Conservation (phyloP, 2,329 filamentous ascomycete genomes). For the Arthroderma sp. region DNA sequence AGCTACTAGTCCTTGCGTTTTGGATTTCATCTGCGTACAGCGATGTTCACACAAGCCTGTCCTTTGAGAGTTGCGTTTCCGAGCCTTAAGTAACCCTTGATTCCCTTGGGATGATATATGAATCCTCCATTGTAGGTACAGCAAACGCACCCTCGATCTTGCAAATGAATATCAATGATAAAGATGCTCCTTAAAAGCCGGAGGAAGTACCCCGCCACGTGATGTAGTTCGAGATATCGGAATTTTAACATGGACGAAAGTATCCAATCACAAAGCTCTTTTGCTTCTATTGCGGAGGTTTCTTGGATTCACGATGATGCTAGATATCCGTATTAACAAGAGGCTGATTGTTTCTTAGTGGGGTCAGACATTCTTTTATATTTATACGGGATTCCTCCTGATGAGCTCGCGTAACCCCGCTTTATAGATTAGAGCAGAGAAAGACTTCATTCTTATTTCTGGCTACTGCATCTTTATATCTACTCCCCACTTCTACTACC, state of each 20-base stretch:
- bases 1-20: not conserved
- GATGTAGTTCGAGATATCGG: not conserved
- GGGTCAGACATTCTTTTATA: not conserved
- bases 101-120: no score
- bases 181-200: not conserved
- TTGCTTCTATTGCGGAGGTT: not conserved
- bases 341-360: not conserved
- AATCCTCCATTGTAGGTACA: no score
- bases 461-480: not conserved
- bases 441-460: not conserved
- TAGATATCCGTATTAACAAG: not conserved
- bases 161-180: no score
- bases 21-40: not conserved
- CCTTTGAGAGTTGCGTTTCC: no score
- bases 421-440: not conserved
- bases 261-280: not conserved
- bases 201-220: not conserved
- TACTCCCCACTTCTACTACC: not conserved
- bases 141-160: no score
- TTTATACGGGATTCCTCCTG: no score
- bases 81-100: no score
- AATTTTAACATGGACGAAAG: not conserved
- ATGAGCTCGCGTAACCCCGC: no score
- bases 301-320: not conserved
- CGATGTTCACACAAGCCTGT: no score